A percentile compares a stretch with the other conserved stretches of the same genome.
Evolutionary conservation across 2,329 filamentous ascomycete genomes (phyloP).

Genomic region (Alternaria sp.): DNA sequence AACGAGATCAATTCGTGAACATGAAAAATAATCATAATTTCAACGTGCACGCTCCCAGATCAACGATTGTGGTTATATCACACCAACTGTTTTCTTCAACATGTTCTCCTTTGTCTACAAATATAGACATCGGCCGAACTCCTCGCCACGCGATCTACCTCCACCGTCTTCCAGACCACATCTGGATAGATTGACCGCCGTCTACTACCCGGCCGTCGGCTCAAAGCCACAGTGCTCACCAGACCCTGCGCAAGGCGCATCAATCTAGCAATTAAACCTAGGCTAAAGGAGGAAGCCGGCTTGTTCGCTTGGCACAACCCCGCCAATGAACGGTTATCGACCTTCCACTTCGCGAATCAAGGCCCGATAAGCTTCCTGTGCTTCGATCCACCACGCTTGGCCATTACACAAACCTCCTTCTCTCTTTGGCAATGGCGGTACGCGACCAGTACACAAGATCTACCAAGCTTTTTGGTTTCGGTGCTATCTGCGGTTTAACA

Average conservation of each 20-base stretch:
- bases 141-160: neutral
- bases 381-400: slow-evolving; percentile 4
- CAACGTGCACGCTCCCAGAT: neutral
- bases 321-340: neutral
- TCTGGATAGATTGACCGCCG: neutral
- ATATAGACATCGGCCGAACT: neutral
- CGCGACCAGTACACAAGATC: neutral
- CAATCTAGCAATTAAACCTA: slow-evolving; percentile 2
- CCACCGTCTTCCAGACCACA: neutral
- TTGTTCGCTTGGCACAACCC: neutral
- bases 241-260: neutral
- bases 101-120: neutral
- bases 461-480: neutral
- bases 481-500: neutral
- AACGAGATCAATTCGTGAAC: neutral
- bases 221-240: neutral
- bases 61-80: neutral
- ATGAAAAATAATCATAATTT: neutral
- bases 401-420: slow-evolving; percentile 4
- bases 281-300: slow-evolving; percentile 8
- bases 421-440: neutral
- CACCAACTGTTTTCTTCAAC: neutral
- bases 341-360: slow-evolving; percentile 7
- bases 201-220: neutral
- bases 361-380: slow-evolving; percentile 5